Base-by-base conservation (phyloP, 805 yeast species). In the Candida sanyiensis region DNA sequence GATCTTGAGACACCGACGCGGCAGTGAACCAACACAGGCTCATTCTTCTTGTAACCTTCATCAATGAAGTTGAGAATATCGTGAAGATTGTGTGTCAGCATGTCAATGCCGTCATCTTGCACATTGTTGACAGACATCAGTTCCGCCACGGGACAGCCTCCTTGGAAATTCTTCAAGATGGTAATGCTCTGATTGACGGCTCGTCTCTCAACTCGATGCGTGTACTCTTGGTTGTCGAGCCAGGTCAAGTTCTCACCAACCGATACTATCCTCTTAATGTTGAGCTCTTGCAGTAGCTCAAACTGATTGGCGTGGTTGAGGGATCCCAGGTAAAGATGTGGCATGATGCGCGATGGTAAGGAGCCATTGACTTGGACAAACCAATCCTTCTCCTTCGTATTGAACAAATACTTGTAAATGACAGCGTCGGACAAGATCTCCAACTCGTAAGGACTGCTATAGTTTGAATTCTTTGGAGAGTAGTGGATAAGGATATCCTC, bases 1-100 rank as follows among this genome's bases (percentile, higher is more conserved):
- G 95, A 85, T 39, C 97, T 67, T 0, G 96, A 85, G 4, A 90
- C 97, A 0, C 97, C 97, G 34, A 87, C 97, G 54, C 95, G 83
- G 52, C 97, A 90, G 58, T 90, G 97, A 9, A 90, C 89, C 44
- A 90, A 66, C 2, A 80, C 76, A 33, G 72, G 73, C 17, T 75
- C 75, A 26, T 61, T 62, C 1, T 49, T 47, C 16, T 57, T 47
- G 46, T 66, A 63, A 15, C 75, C 73, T 20, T 67, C 70, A 38
- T 84, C 82, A 37, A 88, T 74, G 52, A 77, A 85, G 2, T 72
- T 64, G 28, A 90, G 63, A 17, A 89, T 79, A 28, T 70, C 69
- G 11, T 79, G 76, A 31, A 89, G 64, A 4, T 82, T 72, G 26
- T 63, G 62, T 0, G 82, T 69, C 35, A 89, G 63, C 40, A 84